Percentiles rank a stretch among this genome's conserved stretches.
Conservation (phyloP, 805 yeast genomes). For the Wickerhamiella cacticola region DNA sequence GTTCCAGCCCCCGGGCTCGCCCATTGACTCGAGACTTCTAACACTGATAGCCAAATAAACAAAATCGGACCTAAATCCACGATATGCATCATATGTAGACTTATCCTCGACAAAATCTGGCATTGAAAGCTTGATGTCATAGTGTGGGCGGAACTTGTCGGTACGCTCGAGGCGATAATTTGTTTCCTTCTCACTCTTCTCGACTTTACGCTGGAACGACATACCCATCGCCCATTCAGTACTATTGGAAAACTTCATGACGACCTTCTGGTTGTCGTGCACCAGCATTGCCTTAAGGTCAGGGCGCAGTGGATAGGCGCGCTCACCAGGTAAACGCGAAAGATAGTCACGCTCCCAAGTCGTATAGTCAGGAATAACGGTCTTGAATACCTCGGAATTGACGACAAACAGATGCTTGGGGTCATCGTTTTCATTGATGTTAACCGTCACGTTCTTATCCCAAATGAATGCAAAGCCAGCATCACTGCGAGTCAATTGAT, state of each 20-base stretch:
- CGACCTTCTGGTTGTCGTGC: conserved; percentile 32
- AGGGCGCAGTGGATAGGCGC: conserved; percentile 22
- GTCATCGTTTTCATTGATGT: conserved; percentile 53
- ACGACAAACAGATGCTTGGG: conserved; percentile 57
- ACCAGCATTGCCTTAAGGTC: conserved; percentile 20
- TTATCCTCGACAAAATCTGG: conserved; percentile 41
- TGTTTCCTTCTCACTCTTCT: conserved; percentile 27
- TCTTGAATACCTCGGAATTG: conserved; percentile 46
- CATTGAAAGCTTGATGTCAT: conserved; percentile 46
- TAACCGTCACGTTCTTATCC: conserved; percentile 46
- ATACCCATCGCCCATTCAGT: conserved; percentile 74
- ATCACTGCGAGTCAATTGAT: conserved; percentile 48
- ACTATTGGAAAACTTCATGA: conserved; percentile 51
- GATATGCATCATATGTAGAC: conserved; percentile 59
- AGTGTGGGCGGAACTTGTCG: conserved; percentile 45
- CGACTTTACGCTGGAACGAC: conserved; percentile 51
- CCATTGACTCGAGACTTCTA: conserved; percentile 7
- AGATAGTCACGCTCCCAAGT: conserved; percentile 31
- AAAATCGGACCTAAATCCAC: conserved; percentile 68
- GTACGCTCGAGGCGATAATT: conserved; percentile 31
- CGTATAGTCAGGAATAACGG: conserved; percentile 67
- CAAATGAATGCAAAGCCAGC: conserved; percentile 74
- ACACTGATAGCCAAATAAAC: conserved; percentile 59
- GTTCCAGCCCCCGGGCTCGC: conserved; percentile 37
- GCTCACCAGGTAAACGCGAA: conserved; percentile 23